phyloP scores from a whole-genome alignment of 495 filamentous ascomycete species.

The Acidiella bohemica region DNA sequence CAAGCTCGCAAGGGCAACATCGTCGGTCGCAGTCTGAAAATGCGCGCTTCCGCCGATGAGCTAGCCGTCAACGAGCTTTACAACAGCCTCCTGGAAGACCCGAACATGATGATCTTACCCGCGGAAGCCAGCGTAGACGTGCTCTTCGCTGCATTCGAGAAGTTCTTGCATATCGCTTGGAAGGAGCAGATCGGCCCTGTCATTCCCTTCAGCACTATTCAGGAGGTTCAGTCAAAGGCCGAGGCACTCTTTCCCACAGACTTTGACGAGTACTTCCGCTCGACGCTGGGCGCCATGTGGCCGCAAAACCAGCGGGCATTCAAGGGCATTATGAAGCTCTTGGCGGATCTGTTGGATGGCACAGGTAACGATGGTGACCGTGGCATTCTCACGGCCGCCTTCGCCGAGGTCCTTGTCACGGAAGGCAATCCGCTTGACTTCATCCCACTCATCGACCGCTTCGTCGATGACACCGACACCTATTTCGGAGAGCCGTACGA shows the following conservation, averaged over 20 bases:
- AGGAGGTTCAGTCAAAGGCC: conserved; percentile 58
- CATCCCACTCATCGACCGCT: conserved; percentile 76
- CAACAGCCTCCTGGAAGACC: conserved; percentile 70
- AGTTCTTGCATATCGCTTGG: conserved; percentile 84
- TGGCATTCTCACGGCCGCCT: conserved; percentile 76
- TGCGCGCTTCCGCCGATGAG: conserved; percentile 58
- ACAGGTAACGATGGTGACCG: conserved; percentile 88
- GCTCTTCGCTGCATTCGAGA: conserved; percentile 88
- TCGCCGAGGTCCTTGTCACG: conserved; percentile 73
- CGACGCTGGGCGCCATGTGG: conserved; percentile 60
- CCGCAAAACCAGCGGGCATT: conserved; percentile 89
- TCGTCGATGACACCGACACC: conserved; percentile 82
- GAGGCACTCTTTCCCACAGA: conserved; percentile 58
- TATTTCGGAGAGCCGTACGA: conserved; percentile 58
- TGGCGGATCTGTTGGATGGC: conserved; percentile 81
- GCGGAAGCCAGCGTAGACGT: conserved; percentile 71
- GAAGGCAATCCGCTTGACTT: conserved; percentile 68
- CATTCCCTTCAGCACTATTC: conserved; percentile 49
- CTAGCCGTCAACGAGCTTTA: conserved; percentile 81
- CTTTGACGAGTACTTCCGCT: conserved; percentile 76
- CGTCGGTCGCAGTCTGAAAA: conserved; percentile 58
- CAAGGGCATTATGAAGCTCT: conserved; percentile 65
- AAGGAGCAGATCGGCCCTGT: conserved; percentile 74
- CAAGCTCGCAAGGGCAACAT: conserved; percentile 77
- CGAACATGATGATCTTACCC: conserved; percentile 56